Evolutionary conservation across 1,284 basidiomycete species (phyloP).

Genomic region (Stereum hirsutum): DNA sequence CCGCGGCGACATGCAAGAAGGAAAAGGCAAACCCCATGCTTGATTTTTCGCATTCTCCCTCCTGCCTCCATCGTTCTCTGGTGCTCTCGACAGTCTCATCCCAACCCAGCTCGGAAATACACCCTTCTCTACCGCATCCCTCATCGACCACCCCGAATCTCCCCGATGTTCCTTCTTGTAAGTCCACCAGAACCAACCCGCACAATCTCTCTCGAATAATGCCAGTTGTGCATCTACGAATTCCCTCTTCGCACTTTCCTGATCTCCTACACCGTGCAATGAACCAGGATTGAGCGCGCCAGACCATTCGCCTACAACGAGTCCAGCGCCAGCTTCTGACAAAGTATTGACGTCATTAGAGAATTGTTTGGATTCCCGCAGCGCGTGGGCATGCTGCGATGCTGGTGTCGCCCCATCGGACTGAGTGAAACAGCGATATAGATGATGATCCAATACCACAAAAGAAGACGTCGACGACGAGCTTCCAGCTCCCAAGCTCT

Average conservation of each 20-base stretch:
- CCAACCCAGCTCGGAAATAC: slow-evolving; percentile 37
- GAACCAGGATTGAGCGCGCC: slow-evolving; percentile 69
- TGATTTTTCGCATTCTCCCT: slow-evolving; percentile 25
- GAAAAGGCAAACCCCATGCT: slow-evolving; percentile 30
- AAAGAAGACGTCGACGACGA: slow-evolving; percentile 56
- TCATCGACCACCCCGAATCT: slow-evolving; percentile 74
- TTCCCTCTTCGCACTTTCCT: slow-evolving; percentile 34
- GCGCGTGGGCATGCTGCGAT: slow-evolving; percentile 42
- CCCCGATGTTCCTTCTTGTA: slow-evolving; percentile 66
- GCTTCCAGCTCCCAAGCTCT: slow-evolving; percentile 19
- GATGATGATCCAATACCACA: slow-evolving; percentile 82
- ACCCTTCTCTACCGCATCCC: slow-evolving; percentile 57
- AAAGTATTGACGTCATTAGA: slow-evolving; percentile 32
- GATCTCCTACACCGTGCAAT: slow-evolving; percentile 32
- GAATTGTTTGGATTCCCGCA: slow-evolving; percentile 35
- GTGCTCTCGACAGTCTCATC: slow-evolving; percentile 17
- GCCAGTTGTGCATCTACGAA: slow-evolving; percentile 64
- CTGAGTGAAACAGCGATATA: slow-evolving; percentile 76
- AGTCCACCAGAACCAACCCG: slow-evolving; percentile 87
- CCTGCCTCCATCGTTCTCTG: slow-evolving; percentile 16
- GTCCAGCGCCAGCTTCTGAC: slow-evolving; percentile 40
- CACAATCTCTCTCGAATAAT: slow-evolving; percentile 57
- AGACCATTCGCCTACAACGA: slow-evolving; percentile 84
- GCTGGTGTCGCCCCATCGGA: slow-evolving; percentile 52
- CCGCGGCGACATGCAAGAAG: background rate